Evolutionary conservation across 768 basidiomycete species (phyloP), one percentile per base, ranked within the genome.

Genomic region (Tremella yokohamensis): DNA sequence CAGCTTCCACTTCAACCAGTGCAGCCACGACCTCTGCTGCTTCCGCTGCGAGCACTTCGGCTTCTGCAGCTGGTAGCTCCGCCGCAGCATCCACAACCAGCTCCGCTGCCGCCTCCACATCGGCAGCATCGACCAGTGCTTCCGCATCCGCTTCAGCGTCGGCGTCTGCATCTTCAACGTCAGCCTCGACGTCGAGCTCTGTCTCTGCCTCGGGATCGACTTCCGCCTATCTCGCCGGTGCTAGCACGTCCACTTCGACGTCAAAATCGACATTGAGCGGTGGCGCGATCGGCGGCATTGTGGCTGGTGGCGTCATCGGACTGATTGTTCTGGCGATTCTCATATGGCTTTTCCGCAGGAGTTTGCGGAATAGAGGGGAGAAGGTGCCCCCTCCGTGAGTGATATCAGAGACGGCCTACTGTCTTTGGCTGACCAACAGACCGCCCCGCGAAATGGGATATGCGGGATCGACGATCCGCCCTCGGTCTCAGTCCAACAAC

Each of bases 251-350:
- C n/a, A 45, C 42, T 16, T 45, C 42, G 15, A 6, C 42, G 7
- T 45, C 42, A n/a, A 45, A 18, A 20, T 49, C 49, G 8, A 19
- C 40, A 12, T 22, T 73, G n/a, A 59, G 60, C 22, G 59, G 61
- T 51, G 68, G 70, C 11, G 67, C 62, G 8, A 75, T 75, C 22
- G 74, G 74, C 4, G 74, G 66, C 15, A 73, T 75, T 20, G 74
- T 66, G 0, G 73, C 67, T 29, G 74, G 69, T 40, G 65, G 57
- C 6, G 63, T 69, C 8, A 64, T 62, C 9, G 68, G 61, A 11
- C 50, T 64, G 11, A 24, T 73, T 29, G 54, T 69, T 39, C 38
- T 70, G n/a, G 3, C 69, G 7, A 49, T 60, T 4, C 55, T 64
- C 24, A 52, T 48, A 11, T 66, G 50, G 52, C 26, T 51, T 16